Conservation (phyloP, 306 rosid species). For the Morella rubra region DNA sequence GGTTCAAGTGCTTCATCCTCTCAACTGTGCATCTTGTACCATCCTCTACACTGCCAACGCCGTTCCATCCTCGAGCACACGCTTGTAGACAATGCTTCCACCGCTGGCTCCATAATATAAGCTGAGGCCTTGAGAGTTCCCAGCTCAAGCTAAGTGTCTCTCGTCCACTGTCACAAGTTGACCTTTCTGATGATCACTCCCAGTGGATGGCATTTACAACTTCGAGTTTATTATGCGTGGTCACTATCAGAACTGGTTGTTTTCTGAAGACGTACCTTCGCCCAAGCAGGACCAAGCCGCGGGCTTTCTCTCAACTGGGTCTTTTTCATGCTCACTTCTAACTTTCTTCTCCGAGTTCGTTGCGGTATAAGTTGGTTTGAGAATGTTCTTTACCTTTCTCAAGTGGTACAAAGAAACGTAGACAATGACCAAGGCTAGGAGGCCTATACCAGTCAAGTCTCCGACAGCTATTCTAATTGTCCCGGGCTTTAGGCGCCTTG, state of each 20-base stretch:
- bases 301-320: constrained; percentile 21
- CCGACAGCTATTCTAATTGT: constrained; percentile 74
- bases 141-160: constrained; percentile 64
- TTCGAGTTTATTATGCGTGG: constrained; percentile 1
- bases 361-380: constrained; percentile 7
- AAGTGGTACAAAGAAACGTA: constrained; percentile 64
- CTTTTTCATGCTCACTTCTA: constrained; percentile 22
- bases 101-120: constrained; percentile 57
- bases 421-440: constrained; percentile 50
- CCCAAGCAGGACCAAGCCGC: constrained; percentile 64
- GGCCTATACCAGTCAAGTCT: constrained; percentile 62
- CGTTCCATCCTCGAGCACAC: constrained; percentile 71
- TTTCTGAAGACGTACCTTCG: constrained; percentile 69
- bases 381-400: constrained; percentile 36
- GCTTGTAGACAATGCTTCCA: constrained; percentile 86
- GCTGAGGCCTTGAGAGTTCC: constrained; percentile 89
- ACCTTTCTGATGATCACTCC: constrained; percentile 35
- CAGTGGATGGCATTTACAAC: neutral
- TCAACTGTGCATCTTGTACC: constrained; percentile 57
- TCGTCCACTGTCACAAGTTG: constrained; percentile 59
- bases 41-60: constrained; percentile 80
- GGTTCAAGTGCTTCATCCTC: constrained; percentile 70
- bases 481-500: constrained; percentile 57
- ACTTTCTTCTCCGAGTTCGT: constrained; percentile 24
- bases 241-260: constrained; percentile 78